Evolutionary conservation across 2,329 filamentous ascomycete genomes (phyloP), one percentile per base, ranked within the genome.

Genomic region (Verticillium longisporum): DNA sequence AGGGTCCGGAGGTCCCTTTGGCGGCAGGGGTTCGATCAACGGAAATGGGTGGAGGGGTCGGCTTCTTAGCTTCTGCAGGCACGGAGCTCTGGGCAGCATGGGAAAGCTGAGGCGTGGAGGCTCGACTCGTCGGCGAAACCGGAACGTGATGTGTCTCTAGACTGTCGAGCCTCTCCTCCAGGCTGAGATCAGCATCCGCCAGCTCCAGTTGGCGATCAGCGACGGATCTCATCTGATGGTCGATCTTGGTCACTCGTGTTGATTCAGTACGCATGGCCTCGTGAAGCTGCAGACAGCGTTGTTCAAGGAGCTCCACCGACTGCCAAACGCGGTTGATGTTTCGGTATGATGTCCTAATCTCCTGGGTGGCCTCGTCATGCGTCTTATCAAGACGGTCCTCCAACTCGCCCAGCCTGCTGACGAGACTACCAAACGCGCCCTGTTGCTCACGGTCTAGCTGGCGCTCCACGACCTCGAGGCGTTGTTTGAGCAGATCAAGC

Each of bases 311-410:
- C 53, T 78, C 73, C 18, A 83, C 78, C 2, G 79, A 77, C 60
- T 79, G 74, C 82, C 83, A 86, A 36, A 82, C 78, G 15, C 80
- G 78, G 62, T 77, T 78, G 34, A 85, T 77, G 62, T 84, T 83
- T 11, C 77, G 77, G 67, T 84, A 85, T 15, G 81, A 77, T n/a
- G 74, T 77, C 64, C 81, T 83, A 62, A 85, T 76, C 59, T 85
- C 81, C 50, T 78, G 74, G 37, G 75, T 72, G n/a, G 77, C 73
- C 32, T 86, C 83, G 31, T 78, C 78, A 62, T 74, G 79, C 67
- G 75, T 80, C 65, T 73, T 80, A 63, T 86, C 83, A 7, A 84
- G 73, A 1, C 79, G 73, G 53, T 85, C 84, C 66, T 87, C 84
- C 26, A 84, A 69, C 41, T 79, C 71, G 68, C 78, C 77, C 60